Conservation (phyloP, 2,329 filamentous ascomycete species). For the Colletotrichum sp. region DNA sequence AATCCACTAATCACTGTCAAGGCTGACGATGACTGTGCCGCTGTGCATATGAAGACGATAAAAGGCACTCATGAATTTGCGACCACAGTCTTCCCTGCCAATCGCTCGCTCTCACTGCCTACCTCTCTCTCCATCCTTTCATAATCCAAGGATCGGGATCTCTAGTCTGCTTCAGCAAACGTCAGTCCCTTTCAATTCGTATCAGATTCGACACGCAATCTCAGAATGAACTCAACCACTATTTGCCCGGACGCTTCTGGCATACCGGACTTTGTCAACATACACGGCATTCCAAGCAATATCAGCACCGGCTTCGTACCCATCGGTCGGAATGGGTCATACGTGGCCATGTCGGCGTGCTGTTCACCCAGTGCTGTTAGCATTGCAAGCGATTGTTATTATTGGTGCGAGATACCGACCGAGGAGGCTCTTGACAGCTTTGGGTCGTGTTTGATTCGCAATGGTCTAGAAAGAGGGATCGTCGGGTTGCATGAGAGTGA, state of each 20-base stretch:
- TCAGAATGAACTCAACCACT: background rate
- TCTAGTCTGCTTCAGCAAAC: too few species aligned
- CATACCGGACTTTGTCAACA: background rate
- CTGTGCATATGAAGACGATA: background rate
- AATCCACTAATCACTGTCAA: accelerated
- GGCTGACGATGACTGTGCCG: background rate
- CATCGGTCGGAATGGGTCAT: background rate
- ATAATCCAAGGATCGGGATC: too few species aligned
- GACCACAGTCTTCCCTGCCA: too few species aligned
- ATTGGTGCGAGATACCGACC: background rate
- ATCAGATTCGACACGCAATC: background rate
- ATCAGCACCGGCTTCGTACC: background rate
- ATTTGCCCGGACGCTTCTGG: background rate
- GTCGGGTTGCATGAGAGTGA: accelerated
- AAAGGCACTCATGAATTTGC: accelerated
- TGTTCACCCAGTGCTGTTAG: background rate
- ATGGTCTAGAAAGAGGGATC: background rate
- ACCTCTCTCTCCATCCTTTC: too few species aligned
- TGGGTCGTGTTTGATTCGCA: background rate
- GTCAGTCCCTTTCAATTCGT: background rate
- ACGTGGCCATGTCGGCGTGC: background rate
- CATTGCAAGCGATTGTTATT: background rate
- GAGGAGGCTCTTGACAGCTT: background rate
- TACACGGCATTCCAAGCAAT: background rate
- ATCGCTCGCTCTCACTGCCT: background rate